These are phyloP conservation scores for Sonneratia caseolaris DNA, from an alignment of 345 rosid genomes.

Conservation along the genomic window DNA sequence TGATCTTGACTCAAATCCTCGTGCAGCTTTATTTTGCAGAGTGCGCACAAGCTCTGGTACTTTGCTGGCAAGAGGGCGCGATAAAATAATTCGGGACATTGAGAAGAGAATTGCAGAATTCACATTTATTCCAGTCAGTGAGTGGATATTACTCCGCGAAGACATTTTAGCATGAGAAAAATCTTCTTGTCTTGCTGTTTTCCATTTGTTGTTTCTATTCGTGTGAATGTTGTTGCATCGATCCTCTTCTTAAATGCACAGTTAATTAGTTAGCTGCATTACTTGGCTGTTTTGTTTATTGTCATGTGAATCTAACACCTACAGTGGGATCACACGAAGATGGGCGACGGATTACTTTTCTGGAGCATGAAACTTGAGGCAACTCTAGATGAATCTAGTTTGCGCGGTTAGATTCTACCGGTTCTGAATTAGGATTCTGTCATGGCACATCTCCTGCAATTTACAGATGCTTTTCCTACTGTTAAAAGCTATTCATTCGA, in stretches of 20 bases:
- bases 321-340: slow-evolving; percentile 20
- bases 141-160: not conserved
- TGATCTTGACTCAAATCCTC: not conserved
- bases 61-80: slow-evolving; percentile 69
- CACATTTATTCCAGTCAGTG: slow-evolving; percentile 85
- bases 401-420: slow-evolving; percentile 60
- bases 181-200: slow-evolving; percentile 1
- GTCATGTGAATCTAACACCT: not conserved
- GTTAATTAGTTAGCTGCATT: not conserved
- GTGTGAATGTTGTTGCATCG: not conserved
- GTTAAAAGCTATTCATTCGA: not conserved
- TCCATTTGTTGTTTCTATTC: not conserved
- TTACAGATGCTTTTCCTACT: not conserved
- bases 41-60: slow-evolving; percentile 94
- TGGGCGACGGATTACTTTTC: slow-evolving; percentile 97
- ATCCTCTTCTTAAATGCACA: not conserved
- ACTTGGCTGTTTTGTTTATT: not conserved
- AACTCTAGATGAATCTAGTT: slow-evolving; percentile 67
- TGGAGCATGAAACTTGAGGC: slow-evolving; percentile 99
- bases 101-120: slow-evolving; percentile 90
- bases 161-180: not conserved
- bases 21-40: slow-evolving; percentile 24
- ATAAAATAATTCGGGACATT: slow-evolving; percentile 58
- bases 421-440: not conserved
- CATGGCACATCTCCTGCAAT: not conserved